phyloP scores from a whole-genome alignment of 768 basidiomycete species.

The Mycena rosella region DNA sequence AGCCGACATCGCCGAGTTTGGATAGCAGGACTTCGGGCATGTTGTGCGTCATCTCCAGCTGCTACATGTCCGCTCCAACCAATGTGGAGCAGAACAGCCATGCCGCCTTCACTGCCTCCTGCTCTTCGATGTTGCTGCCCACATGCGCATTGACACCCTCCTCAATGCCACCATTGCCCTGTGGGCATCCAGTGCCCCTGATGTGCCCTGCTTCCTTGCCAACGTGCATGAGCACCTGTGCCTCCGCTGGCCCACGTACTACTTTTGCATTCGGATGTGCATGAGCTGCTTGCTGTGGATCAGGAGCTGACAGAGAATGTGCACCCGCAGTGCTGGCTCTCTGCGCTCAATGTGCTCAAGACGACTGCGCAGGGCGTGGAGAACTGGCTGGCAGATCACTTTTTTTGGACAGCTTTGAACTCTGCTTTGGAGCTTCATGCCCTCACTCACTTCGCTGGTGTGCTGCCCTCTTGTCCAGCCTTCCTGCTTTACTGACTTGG shows the following conservation, averaged over 20 bases:
- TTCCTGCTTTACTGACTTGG: too few relatives aligned
- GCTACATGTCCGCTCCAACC: too few relatives aligned
- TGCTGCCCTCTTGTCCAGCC: too few relatives aligned
- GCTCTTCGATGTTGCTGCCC: constrained; percentile 47
- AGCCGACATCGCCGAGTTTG: too few relatives aligned
- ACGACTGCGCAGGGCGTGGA: constrained; percentile 30
- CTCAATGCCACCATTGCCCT: constrained; percentile 41
- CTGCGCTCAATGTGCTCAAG: constrained; percentile 44
- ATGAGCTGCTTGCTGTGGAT: constrained; percentile 50
- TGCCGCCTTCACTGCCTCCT: constrained; percentile 46
- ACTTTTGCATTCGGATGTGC: constrained; percentile 50
- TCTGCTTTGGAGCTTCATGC: not conserved
- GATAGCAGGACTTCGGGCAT: too few relatives aligned
- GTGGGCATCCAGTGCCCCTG: constrained; percentile 51
- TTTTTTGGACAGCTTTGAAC: constrained; percentile 40
- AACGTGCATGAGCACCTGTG: constrained; percentile 47
- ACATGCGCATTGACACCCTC: constrained; percentile 40
- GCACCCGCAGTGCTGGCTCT: constrained; percentile 46
- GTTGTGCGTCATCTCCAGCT: too few relatives aligned
- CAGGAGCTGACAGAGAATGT: constrained; percentile 46
- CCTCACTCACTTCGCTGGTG: too few relatives aligned
- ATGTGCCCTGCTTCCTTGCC: constrained; percentile 50
- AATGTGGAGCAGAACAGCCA: too few relatives aligned
- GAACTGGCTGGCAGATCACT: constrained; percentile 46
- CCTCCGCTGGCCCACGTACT: constrained; percentile 55